Evolutionary conservation across 495 filamentous ascomycete genomes (phyloP).

Genomic region (Trichocladium uniseriatum): DNA sequence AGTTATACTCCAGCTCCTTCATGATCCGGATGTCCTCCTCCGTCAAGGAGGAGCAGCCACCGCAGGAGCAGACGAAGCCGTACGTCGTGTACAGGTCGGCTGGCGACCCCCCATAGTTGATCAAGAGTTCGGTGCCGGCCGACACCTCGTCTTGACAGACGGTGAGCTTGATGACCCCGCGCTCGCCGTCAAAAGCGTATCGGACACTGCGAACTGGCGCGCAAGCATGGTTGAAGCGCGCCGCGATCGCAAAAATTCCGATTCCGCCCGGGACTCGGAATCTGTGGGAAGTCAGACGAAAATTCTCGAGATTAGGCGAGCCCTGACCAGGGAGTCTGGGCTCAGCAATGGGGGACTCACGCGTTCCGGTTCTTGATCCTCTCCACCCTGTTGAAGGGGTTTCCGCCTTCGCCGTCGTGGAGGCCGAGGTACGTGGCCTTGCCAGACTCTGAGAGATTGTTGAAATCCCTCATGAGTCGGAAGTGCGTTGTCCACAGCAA

Average conservation of each 20-base stretch:
- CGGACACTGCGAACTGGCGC: conserved; percentile 11
- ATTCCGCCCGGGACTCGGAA: conserved; percentile 15
- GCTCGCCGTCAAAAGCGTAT: conserved; percentile 3
- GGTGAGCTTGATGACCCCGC: conserved; percentile 10
- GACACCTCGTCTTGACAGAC: conserved; percentile 12
- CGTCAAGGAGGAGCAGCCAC: conserved; percentile 20
- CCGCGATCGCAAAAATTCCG: conserved; percentile 22
- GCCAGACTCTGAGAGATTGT: conserved; percentile 6
- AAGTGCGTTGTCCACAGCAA: conserved; percentile 10
- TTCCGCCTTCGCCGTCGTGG: conserved; percentile 1
- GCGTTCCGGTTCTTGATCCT: conserved; percentile 20
- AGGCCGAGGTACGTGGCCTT: conserved; percentile 10
- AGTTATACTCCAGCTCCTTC: neutral
- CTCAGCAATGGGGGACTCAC: too few species aligned
- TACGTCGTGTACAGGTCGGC: conserved; percentile 19
- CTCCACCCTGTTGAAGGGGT: conserved; percentile 12
- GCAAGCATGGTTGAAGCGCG: conserved; percentile 34
- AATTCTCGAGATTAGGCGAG: neutral
- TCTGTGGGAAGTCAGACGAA: conserved; percentile 11
- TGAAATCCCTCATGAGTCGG: conserved; percentile 11
- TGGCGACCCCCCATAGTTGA: conserved; percentile 25
- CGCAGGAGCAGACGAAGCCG: conserved; percentile 29
- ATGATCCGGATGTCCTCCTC: conserved; percentile 11
- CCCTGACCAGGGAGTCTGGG: too few species aligned
- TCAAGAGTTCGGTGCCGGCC: conserved; percentile 24